phyloP scores from a whole-genome alignment of 2,329 filamentous ascomycete genomes.

The Alternaria alternata region DNA sequence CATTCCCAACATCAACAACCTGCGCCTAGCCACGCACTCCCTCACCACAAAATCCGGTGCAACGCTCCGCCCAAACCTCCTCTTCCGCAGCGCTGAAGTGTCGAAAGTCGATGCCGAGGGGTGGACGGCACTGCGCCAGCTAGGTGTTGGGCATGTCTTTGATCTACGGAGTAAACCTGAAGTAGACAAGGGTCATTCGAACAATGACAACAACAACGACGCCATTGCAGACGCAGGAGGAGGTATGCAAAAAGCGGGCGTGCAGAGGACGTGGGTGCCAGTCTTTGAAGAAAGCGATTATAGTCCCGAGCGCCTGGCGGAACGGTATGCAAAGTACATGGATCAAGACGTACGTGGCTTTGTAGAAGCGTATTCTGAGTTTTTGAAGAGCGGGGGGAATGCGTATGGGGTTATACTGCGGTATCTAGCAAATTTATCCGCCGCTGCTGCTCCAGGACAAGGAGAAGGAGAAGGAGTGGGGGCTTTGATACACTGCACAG shows the following conservation, averaged over 20 bases:
- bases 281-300: constrained; percentile 71
- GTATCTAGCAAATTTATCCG: constrained; percentile 60
- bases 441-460: constrained; percentile 1
- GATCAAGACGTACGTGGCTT: constrained; percentile 66
- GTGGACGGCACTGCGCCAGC: constrained; percentile 41
- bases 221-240: too few species aligned
- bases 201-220: too few species aligned
- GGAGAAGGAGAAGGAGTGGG: constrained; percentile 29
- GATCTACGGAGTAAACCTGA: constrained; percentile 72
- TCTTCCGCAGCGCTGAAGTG: constrained; percentile 76
- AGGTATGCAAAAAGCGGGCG: constrained; percentile 48
- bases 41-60: constrained; percentile 42
- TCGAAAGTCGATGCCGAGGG: constrained; percentile 29
- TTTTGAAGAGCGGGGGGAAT: constrained; percentile 63
- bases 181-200: constrained; percentile 55
- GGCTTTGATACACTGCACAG: constrained; percentile 75
- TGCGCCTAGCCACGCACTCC: constrained; percentile 44
- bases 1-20: constrained; percentile 45
- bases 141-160: constrained; percentile 72
- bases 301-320: constrained; percentile 68
- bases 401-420: constrained; percentile 67
- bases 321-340: constrained; percentile 68
- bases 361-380: constrained; percentile 68
- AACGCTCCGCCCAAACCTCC: constrained; percentile 59
- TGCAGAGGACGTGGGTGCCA: constrained; percentile 66